A percentile compares a stretch with the other conserved stretches of the same genome.
Conservation (phyloP, 768 basidiomycete genomes). For the Melanogaster broomeanus region DNA sequence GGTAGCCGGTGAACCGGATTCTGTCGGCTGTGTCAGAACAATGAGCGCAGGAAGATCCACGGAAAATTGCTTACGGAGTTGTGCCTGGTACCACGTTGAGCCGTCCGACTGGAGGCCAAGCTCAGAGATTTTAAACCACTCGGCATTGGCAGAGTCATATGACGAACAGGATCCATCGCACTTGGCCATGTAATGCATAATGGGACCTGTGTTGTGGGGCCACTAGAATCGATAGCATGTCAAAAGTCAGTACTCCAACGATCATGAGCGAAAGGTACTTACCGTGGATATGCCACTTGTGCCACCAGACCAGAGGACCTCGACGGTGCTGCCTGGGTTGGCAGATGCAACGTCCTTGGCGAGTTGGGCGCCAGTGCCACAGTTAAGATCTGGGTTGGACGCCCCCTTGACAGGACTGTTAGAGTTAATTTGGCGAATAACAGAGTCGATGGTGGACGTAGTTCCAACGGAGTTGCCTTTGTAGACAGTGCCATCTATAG, state of each 20-base stretch:
- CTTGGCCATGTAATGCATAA: constrained; percentile 71
- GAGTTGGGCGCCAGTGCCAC: constrained; percentile 51
- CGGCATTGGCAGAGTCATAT: constrained; percentile 52
- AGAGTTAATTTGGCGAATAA: constrained; percentile 45
- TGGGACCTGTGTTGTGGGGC: constrained; percentile 62
- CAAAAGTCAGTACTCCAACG: not conserved
- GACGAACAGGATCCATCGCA: constrained; percentile 58
- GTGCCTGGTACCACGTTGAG: constrained; percentile 48
- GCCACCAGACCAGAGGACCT: constrained; percentile 53
- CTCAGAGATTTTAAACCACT: constrained; percentile 79
- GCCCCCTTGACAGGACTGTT: constrained; percentile 57
- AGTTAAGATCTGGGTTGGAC: constrained; percentile 53
- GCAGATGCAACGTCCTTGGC: constrained; percentile 51
- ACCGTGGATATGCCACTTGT: constrained; percentile 36
- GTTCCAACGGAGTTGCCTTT: constrained; percentile 33
- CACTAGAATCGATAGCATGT: constrained; percentile 29
- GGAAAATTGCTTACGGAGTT: constrained; percentile 40
- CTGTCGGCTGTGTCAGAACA: constrained; percentile 19
- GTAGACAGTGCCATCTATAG: constrained; percentile 29
- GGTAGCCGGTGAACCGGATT: constrained; percentile 38
- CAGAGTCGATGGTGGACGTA: constrained; percentile 26
- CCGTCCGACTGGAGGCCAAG: constrained; percentile 40
- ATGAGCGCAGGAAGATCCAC: not conserved
- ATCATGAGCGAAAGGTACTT: constrained; percentile 3
- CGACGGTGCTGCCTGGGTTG: constrained; percentile 57